phyloP scores from a whole-genome alignment of 169 alveolate species.

The Eimeria tenella region DNA sequence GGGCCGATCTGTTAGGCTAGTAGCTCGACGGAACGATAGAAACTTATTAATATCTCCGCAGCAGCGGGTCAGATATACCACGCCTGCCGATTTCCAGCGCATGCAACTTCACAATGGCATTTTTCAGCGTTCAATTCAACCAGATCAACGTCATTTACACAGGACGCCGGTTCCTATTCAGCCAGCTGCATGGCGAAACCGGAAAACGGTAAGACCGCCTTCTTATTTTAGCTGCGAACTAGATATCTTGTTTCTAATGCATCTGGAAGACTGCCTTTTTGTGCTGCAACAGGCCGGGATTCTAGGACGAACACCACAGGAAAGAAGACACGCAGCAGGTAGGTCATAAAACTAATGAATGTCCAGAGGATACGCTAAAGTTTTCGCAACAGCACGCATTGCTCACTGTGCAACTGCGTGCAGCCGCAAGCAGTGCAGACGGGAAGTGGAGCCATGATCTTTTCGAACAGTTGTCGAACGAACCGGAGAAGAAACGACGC shows the following conservation, averaged over 20 bases:
- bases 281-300: constrained; percentile 20
- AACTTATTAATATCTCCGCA: constrained; percentile 7
- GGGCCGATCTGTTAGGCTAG: constrained; percentile 63
- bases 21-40: constrained; percentile 39
- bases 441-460: constrained; percentile 81
- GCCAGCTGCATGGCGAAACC: constrained; percentile 6
- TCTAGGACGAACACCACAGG: constrained; percentile 37
- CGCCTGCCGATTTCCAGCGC: constrained; percentile 11
- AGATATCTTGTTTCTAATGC: background rate
- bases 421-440: constrained; percentile 64
- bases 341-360: background rate
- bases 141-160: background rate
- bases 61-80: background rate
- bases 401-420: background rate
- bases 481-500: constrained; percentile 76
- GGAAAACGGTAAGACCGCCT: constrained; percentile 40
- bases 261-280: background rate
- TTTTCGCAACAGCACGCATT: background rate
- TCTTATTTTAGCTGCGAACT: background rate
- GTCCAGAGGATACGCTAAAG: background rate
- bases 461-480: constrained; percentile 77
- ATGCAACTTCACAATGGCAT: constrained; percentile 16
- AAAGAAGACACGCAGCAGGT: constrained; percentile 46
- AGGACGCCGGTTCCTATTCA: constrained; percentile 11
- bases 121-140: background rate